Conservation (phyloP, 1,284 basidiomycete genomes). For the Cryptococcus sp. region DNA sequence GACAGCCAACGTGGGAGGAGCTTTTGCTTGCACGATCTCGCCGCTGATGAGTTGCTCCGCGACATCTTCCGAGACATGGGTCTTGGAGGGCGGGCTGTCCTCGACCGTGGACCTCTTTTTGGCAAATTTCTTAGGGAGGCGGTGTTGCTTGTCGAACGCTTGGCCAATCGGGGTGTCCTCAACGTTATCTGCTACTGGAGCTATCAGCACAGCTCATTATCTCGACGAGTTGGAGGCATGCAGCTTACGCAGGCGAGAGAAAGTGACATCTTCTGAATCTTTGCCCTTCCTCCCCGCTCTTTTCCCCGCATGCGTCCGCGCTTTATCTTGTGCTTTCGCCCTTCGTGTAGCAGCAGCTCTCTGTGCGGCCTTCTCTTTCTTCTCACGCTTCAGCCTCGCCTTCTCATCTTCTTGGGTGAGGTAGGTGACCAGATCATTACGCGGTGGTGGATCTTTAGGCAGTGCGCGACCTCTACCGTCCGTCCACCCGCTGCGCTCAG, state of each 20-base stretch:
- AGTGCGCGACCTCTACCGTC: constrained; percentile 17
- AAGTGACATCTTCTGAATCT: constrained; percentile 18
- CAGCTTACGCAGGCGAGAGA: constrained; percentile 29
- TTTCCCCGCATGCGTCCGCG: constrained; percentile 9
- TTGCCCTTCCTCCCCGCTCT: constrained; percentile 15
- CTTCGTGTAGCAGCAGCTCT: constrained; percentile 1
- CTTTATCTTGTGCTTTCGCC: background rate
- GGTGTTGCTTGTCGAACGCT: constrained; percentile 26
- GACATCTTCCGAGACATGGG: background rate
- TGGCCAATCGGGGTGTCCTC: constrained; percentile 29
- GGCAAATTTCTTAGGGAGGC: constrained; percentile 19
- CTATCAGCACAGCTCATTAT: constrained; percentile 4
- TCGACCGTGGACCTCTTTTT: background rate
- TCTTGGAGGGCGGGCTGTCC: background rate
- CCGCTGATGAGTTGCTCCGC: no score
- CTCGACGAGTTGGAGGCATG: background rate
- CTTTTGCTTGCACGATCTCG: no score
- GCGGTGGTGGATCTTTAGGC: constrained; percentile 7
- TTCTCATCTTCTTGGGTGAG: constrained; percentile 6
- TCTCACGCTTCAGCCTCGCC: constrained; percentile 13
- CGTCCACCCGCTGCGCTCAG: constrained; percentile 23
- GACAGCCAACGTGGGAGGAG: no score
- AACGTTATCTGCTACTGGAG: constrained; percentile 18
- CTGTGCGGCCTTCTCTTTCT: constrained; percentile 8
- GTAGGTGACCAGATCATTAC: background rate